phyloP scores from a whole-genome alignment of 345 rosid genomes.

The Eucalyptus paniculata region DNA sequence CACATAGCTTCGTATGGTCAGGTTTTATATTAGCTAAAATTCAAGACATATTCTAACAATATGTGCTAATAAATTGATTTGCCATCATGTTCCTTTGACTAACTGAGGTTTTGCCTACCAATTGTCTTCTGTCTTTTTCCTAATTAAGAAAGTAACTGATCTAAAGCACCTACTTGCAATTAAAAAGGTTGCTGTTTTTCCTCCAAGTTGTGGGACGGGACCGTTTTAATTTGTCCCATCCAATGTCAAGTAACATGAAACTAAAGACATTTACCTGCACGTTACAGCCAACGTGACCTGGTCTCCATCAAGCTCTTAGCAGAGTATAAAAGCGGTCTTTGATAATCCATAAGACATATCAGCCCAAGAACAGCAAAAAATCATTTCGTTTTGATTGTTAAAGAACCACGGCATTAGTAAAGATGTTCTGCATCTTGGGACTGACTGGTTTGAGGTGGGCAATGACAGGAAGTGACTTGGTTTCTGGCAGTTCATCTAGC shows the following conservation, averaged over 20 bases:
- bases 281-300: background rate
- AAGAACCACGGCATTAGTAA: background rate
- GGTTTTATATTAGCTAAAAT: background rate
- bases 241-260: background rate
- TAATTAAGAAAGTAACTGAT: background rate
- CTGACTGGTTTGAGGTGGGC: background rate
- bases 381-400: background rate
- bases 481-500: background rate
- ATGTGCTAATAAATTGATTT: background rate
- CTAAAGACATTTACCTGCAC: background rate
- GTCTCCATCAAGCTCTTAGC: background rate
- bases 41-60: background rate
- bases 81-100: background rate
- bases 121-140: background rate
- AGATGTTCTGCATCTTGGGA: background rate
- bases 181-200: background rate
- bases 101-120: background rate
- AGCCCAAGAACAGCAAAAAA: background rate
- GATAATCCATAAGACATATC: background rate
- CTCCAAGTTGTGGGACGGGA: background rate
- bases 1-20: background rate
- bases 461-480: background rate
- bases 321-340: background rate
- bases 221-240: background rate
- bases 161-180: background rate